Conservation (phyloP, 1,284 basidiomycete genomes). For the Melanopsichium pennsylvanicum region DNA sequence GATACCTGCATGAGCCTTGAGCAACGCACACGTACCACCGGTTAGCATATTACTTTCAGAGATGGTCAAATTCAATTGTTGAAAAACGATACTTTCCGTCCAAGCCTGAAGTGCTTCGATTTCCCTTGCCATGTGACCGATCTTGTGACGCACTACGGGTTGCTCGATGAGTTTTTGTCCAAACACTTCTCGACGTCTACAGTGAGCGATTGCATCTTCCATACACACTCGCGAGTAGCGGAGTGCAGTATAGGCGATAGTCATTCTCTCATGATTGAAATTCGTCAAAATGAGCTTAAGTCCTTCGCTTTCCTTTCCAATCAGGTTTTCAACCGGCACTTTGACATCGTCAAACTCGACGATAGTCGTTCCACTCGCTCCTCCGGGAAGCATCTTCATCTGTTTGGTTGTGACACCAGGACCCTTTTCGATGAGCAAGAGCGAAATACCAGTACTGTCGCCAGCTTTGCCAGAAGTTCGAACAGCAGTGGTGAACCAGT, state of each 20-base stretch:
- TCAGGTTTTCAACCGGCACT: slow-evolving; percentile 64
- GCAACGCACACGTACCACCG: slow-evolving; percentile 50
- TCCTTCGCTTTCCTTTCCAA: slow-evolving; percentile 61
- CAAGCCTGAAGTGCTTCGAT: slow-evolving; percentile 57
- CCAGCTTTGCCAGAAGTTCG: slow-evolving; percentile 66
- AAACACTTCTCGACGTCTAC: slow-evolving; percentile 48
- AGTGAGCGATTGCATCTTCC: slow-evolving; percentile 52
- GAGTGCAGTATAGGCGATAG: slow-evolving; percentile 50
- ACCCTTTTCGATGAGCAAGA: slow-evolving; percentile 61
- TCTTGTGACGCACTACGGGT: slow-evolving; percentile 58
- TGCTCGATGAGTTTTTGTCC: slow-evolving; percentile 57
- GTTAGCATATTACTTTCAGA: slow-evolving; percentile 44
- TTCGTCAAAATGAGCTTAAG: slow-evolving; percentile 50
- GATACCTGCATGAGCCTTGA: slow-evolving; percentile 60
- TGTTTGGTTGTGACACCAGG: slow-evolving; percentile 54
- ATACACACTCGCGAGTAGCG: slow-evolving; percentile 50
- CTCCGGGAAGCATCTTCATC: slow-evolving; percentile 63
- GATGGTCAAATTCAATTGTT: slow-evolving; percentile 44
- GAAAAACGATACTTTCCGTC: slow-evolving; percentile 50
- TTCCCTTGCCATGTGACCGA: slow-evolving; percentile 58
- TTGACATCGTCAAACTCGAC: slow-evolving; percentile 64
- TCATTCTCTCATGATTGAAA: slow-evolving; percentile 53
- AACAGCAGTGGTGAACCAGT: slow-evolving; percentile 63
- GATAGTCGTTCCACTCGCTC: slow-evolving; percentile 63
- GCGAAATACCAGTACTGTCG: slow-evolving; percentile 64